These are phyloP conservation scores for Cryptosporidium canis DNA, from an alignment of 169 alveolate genomes.

Conservation along the genomic window DNA sequence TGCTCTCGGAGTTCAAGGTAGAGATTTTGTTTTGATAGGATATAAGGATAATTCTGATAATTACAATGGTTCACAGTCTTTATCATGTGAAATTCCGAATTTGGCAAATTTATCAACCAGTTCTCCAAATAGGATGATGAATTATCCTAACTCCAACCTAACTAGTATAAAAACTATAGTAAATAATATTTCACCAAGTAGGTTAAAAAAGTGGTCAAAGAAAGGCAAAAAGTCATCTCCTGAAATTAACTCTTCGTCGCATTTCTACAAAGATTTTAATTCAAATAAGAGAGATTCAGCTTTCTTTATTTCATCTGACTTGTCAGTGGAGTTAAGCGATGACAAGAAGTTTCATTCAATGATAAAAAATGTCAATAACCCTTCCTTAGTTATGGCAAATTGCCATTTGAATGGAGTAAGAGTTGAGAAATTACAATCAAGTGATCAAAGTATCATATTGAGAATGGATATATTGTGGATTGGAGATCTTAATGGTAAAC, in stretches of 20 bases:
- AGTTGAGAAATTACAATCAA: conserved; percentile 16
- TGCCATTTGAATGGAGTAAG: conserved; percentile 51
- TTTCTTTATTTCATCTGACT: conserved; percentile 48
- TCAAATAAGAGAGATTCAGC: conserved; percentile 16
- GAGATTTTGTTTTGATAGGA: conserved; percentile 54
- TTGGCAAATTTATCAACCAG: background rate
- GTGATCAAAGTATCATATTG: background rate
- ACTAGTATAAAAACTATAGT: background rate
- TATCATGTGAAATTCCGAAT: background rate
- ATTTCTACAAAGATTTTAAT: background rate
- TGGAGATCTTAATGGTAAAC: conserved; percentile 67
- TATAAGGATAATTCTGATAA: conserved; percentile 22
- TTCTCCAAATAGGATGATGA: background rate
- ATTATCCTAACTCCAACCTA: conserved; percentile 21
- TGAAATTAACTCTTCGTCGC: no score
- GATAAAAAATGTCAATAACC: background rate
- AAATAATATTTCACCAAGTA: conserved; percentile 26
- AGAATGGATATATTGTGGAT: conserved; percentile 59
- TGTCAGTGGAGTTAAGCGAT: conserved; percentile 2
- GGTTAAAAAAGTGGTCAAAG: conserved; percentile 12
- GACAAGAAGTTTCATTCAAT: conserved; percentile 20
- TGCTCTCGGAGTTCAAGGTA: conserved; percentile 52
- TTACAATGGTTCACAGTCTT: background rate
- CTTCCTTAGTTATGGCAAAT: conserved; percentile 41
- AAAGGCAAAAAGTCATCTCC: background rate